Evolutionary conservation across 2,329 filamentous ascomycete genomes (phyloP), one percentile per base, ranked within the genome.

Genomic region (Tolypocladium tropicale): DNA sequence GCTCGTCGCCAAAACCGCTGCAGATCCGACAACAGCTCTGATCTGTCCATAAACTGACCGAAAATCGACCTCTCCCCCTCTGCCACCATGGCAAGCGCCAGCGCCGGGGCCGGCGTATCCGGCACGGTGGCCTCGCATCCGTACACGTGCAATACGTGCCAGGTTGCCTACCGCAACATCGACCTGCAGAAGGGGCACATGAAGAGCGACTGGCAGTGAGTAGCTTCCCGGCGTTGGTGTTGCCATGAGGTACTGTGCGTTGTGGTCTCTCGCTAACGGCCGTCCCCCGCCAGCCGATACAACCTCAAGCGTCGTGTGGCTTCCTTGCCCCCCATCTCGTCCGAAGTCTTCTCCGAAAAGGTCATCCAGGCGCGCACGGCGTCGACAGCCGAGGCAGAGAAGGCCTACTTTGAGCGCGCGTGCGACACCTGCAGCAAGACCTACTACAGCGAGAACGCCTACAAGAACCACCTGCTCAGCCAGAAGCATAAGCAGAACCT

Each of bases 191-290:
- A 94, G 70, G 86, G 84, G 39, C 94, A 99, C 70, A 99, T 99
- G 94, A 91, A 94, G 72, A 94, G 88, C 65, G 94, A 99, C 76
- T 99, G 94, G 94, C 93, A 99, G 88, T 94, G 80, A 76, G 89
- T 85, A 6, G 9, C 4, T 30, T 43, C n/a, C 21, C 16, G 48
- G 16, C 9, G 16, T 18, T 11, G 23, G 16, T 21, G 28, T 21
- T 28, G n/a, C n/a, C n/a, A n/a, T n/a, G 28, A 50, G 18, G n/a
- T 32, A 11, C n/a, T 9, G 4, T 16, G 12, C 4, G 23, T 18
- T 14, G 30, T 14, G 25, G n/a, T 23, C 9, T 32, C 11, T 11
- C 43, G 9, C 56, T 56, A 12, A 54, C 11, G 12, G 49, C 43
- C 34, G 50, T 56, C 2, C 21, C 39, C 21, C 55, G 34, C 54